Evolutionary conservation across 345 rosid species (phyloP).

Genomic region (Adansonia digitata): DNA sequence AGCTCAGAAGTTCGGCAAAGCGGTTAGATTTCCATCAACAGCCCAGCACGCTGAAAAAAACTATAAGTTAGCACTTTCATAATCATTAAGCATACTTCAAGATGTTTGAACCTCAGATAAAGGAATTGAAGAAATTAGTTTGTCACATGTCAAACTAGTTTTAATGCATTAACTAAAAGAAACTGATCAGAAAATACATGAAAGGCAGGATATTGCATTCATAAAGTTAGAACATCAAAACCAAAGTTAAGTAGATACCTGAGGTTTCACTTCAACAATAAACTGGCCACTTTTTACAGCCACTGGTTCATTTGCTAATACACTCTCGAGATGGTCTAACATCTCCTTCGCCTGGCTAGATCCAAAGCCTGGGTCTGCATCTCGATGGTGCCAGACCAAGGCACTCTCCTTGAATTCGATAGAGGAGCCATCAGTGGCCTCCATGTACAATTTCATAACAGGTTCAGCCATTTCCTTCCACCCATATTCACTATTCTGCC

Average conservation of each 20-base stretch:
- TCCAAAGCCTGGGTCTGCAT: conserved; percentile 70
- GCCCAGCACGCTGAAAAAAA: too few species aligned
- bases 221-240: not conserved
- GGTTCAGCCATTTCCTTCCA: conserved; percentile 72
- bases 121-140: too few species aligned
- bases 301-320: conserved; percentile 69
- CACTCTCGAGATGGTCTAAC: conserved; percentile 74
- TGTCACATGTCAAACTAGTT: too few species aligned
- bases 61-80: too few species aligned
- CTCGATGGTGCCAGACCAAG: conserved; percentile 68
- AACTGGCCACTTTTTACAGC: conserved; percentile 61
- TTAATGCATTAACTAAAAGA: too few species aligned
- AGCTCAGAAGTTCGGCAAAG: too few species aligned
- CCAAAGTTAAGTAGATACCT: conserved; percentile 30
- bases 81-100: not conserved
- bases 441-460: conserved; percentile 63
- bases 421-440: conserved; percentile 66
- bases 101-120: too few species aligned
- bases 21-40: too few species aligned
- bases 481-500: conserved; percentile 54
- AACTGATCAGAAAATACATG: too few species aligned
- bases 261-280: conserved; percentile 75
- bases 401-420: conserved; percentile 70
- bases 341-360: conserved; percentile 74
- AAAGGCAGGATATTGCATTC: too few species aligned